Conservation (phyloP, 495 filamentous ascomycete species). For the Alectoria sarmentosa region DNA sequence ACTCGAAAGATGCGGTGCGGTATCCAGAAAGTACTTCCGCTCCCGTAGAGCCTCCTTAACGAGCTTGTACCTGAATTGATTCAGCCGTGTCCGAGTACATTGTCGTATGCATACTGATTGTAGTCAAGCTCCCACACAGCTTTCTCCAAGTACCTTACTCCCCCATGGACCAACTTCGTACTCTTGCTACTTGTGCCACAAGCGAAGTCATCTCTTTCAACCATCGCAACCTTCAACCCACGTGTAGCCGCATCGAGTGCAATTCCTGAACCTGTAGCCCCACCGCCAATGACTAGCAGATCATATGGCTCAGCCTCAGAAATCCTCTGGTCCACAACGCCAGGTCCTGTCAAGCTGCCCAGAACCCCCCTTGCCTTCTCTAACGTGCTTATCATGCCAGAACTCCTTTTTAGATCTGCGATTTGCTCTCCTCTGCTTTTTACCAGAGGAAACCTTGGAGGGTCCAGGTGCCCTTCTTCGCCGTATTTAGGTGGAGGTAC, state of each 20-base stretch:
- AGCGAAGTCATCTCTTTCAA: slow-evolving; percentile 95
- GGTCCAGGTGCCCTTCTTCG: slow-evolving; percentile 66
- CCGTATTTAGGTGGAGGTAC: slow-evolving; percentile 78
- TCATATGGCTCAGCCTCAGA: slow-evolving; percentile 57
- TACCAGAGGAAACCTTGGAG: slow-evolving; percentile 72
- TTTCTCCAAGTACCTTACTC: slow-evolving; percentile 94
- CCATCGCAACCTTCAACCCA: slow-evolving; percentile 84
- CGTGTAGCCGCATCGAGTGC: slow-evolving; percentile 90
- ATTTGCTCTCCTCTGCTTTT: slow-evolving; percentile 60
- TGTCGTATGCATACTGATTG: slow-evolving; percentile 53
- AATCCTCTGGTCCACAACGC: slow-evolving; percentile 22
- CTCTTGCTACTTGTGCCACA: slow-evolving; percentile 93
- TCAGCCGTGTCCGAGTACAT: slow-evolving; percentile 18
- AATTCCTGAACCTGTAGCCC: slow-evolving; percentile 88
- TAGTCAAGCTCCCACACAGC: slow-evolving; percentile 96
- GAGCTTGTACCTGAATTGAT: slow-evolving; percentile 59
- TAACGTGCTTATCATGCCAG: slow-evolving; percentile 3
- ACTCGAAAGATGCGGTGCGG: slow-evolving; percentile 86
- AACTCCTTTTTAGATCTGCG: slow-evolving; percentile 40
- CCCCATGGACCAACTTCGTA: slow-evolving; percentile 95
- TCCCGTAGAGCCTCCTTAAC: slow-evolving; percentile 95
- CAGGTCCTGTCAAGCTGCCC: slow-evolving; percentile 15
- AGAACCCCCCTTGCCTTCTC: slow-evolving; percentile 15
- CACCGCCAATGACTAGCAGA: slow-evolving; percentile 83
- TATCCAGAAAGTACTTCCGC: slow-evolving; percentile 92